Base-by-base conservation (phyloP, 768 basidiomycete genomes). In the Thelephora ganbajun region DNA sequence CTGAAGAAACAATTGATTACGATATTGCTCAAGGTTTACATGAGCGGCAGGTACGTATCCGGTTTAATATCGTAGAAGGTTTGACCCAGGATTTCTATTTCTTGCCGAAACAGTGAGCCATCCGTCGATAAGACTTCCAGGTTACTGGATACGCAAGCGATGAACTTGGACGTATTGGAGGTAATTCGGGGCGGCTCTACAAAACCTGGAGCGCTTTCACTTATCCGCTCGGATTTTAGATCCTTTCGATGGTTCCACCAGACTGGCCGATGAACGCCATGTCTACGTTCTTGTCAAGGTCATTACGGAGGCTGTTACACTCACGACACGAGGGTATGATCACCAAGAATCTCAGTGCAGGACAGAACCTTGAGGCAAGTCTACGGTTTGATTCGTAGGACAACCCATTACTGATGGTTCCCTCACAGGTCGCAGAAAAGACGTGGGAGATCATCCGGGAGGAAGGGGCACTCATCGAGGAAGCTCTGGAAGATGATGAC, bases 11-110 rank as follows among this genome's bases (percentile, higher is more conserved):
- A 73, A 20, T 63, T 92, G 54, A 61, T 92, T 53, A 78, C 72
- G 66, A 73, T 79, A 26, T 62, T 94, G 23, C 57, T 94, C 49
- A 79, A 84, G 58, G 83, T 92, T 6, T 91, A 92, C 61, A 83
- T 90, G 81, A 69, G 67, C 33, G 78, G 80, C 48, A 76, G 76
- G 86, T 87, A 55, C 49, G 82, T 22, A 18, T 35, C 7, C 51
- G 43, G n/a, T 46, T 44, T 35, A 20, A 43, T 43, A n/a, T 39
- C 48, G 6, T 47, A n/a, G n/a, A n/a, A n/a, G n/a, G n/a, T n/a
- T 20, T 46, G 16, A 39, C 47, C 16, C 35, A 39, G 30, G n/a
- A n/a, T n/a, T n/a, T 2, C 5, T 14, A 13, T 3, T 19, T 4
- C 39, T 30, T 34, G 6, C n/a, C 14, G 44, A 47, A 33, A 18